Evolutionary conservation across 1,139 yeast species (phyloP), one percentile per base, ranked within the genome.

Genomic region (Debaryomyces robertsiae): DNA sequence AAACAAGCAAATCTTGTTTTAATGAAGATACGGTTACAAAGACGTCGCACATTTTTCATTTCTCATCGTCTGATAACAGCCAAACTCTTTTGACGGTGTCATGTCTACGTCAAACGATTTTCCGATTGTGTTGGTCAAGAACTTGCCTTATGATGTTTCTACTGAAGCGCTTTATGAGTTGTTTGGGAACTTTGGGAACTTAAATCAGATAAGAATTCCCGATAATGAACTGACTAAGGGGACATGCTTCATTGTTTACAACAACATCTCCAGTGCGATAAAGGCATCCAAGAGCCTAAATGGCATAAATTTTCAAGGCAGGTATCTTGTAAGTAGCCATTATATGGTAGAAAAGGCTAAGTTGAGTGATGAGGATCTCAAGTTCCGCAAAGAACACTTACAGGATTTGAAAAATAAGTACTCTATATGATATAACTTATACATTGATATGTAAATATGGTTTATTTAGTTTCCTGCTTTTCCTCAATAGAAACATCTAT

Each of bases 271-370:
- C 24, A 72, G 71, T 47, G 84, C 87, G 6, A 58, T 60, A 16
- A 59, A 60, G 18, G 86, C 86, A 1, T 65, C 73, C 19, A 74
- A 67, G 16, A 81, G 77, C 46, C 58, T 81, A 40, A 77, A 79
- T 38, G 89, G 89, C 0, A 76, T 76, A 49, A 81, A 81, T 52
- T 77, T 77, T 48, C 73, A 77, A 41, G 82, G 82, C 7, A 54
- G 88, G 43, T 82, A 81, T 53, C 56, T 82, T 27, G 81, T 81
- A 11, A 79, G 81, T 6, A 57, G 68, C 39, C 44, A 72, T 46
- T 78, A 69, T 47, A 63, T 59, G 16, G 71, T 75, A n/a, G 79
- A 75, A 38, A 63, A 57, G 44, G 43, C 57, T 10, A 58, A 55
- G 24, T 49, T 67, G 13, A 35, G 43, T 14, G 48, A 50, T 9